Conservation (phyloP, 768 basidiomycete genomes). For the Chalciporus sphaerocephalus region DNA sequence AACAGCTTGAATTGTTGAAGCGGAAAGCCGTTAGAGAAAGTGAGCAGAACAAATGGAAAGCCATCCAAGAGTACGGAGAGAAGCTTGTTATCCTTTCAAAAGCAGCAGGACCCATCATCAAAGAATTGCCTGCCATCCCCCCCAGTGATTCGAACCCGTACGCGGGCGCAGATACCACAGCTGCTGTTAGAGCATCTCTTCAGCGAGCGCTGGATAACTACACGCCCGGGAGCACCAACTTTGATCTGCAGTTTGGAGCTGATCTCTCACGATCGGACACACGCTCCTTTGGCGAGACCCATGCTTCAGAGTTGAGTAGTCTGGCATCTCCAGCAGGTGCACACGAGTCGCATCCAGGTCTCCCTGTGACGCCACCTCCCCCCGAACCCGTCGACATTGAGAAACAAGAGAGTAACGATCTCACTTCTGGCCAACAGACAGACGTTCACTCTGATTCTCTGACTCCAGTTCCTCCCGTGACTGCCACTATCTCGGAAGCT, state of each 20-base stretch:
- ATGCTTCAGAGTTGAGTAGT: constrained; percentile 65
- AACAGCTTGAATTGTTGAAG: constrained; percentile 66
- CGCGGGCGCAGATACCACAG: constrained; percentile 57
- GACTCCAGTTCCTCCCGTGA: constrained; percentile 36
- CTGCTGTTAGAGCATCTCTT: constrained; percentile 64
- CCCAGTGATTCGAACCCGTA: constrained; percentile 57
- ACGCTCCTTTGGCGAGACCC: constrained; percentile 80
- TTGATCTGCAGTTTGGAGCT: constrained; percentile 42
- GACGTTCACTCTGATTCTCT: constrained; percentile 28
- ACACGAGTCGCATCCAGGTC: constrained; percentile 29
- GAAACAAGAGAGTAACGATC: constrained; percentile 7
- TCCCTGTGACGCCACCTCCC: constrained; percentile 44
- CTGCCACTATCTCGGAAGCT: constrained; percentile 64
- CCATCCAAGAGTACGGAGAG: constrained; percentile 81
- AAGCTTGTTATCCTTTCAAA: constrained; percentile 73
- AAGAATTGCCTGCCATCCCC: constrained; percentile 62
- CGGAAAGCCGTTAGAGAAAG: constrained; percentile 73
- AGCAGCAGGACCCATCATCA: constrained; percentile 59
- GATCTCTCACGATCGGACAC: constrained; percentile 70
- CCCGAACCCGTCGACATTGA: constrained; percentile 12
- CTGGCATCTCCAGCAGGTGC: constrained; percentile 38
- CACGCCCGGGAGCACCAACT: constrained; percentile 58
- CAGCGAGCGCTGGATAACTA: constrained; percentile 79
- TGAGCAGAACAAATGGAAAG: constrained; percentile 75
- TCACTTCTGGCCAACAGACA: constrained; percentile 4